phyloP scores from a whole-genome alignment of 169 alveolate species.

The Cryptosporidium sp. region DNA sequence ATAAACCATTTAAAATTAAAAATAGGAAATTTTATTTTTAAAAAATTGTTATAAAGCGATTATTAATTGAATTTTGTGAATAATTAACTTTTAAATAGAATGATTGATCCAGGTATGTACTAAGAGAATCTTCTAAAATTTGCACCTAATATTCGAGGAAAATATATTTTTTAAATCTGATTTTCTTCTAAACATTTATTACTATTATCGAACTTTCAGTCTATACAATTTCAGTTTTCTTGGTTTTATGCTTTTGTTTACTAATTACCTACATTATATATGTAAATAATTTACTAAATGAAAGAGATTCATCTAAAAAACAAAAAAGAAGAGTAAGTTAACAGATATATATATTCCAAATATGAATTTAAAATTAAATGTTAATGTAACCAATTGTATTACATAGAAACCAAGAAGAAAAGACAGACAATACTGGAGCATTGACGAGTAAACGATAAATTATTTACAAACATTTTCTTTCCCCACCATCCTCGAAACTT shows the following conservation, averaged over 20 bases:
- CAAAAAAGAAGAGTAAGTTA: conserved; percentile 53
- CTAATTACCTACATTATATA: conserved; percentile 41
- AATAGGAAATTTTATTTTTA: background rate
- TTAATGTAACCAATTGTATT: background rate
- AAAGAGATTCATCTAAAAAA: conserved; percentile 17
- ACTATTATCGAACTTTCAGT: background rate
- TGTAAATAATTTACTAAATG: conserved; percentile 47
- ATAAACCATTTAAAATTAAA: background rate
- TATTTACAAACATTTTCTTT: background rate
- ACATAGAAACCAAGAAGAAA: conserved; percentile 71
- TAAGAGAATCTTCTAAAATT: background rate
- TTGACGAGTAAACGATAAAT: conserved; percentile 34
- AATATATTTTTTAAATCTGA: background rate
- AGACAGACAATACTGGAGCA: conserved; percentile 70
- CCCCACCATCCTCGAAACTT: no score
- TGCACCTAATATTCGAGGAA: background rate
- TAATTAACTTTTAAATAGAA: background rate
- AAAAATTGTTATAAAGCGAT: background rate
- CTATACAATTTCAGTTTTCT: conserved; percentile 34
- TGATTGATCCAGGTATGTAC: conserved; percentile 64
- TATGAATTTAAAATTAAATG: background rate
- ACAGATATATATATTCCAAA: background rate
- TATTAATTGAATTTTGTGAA: background rate
- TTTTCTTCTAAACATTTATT: background rate
- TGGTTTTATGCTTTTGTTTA: conserved; percentile 16